Evolutionary conservation across 805 yeast species (phyloP), one percentile per base, ranked within the genome.

Genomic region (Starmerella bombi): DNA sequence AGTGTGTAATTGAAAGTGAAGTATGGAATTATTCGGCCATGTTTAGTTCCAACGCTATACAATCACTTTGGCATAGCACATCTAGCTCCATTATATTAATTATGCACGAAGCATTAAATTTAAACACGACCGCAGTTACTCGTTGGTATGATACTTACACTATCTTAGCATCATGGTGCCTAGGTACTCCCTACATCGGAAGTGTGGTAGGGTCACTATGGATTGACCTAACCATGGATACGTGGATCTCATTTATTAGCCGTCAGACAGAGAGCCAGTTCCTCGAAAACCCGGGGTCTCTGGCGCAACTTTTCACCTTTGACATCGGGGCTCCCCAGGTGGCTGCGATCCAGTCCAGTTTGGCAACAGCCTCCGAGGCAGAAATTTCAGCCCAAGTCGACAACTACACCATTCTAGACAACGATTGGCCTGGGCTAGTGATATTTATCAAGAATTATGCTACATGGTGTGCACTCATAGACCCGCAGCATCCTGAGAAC

Each of bases 391-490:
- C 48, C 37, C 41, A 50, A 50, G 50, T 52, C 50, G 45, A 62
- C 49, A 32, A 55, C 3, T 38, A 43, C 41, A 46, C 61, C 40
- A 41, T 57, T 10, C 61, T 59, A 16, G 55, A 56, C 10, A 63
- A 62, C 34, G 57, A 62, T 22, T 62, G 64, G 58, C 59, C 60
- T 4, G 71, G 74, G 5, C 72, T 75, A 45, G 65, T 63, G 32
- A 69, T 66, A 35, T 59, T 75, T 50, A 60, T 69, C 1, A 53
- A 54, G 2, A 60, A 73, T 2, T 77, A 73, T 52, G 52, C 77
- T 12, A 52, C 55, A 27, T 62, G 71, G 38, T 61, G 73, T 43
- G 58, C 66, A 31, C 70, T 72, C 42, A 56, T 75, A 19, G 65
- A 74, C 49, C 77, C 82, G 0, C 61, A 70, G 62, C 66, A 75